A percentile compares a stretch with the other conserved stretches of the same genome.
Conservation (phyloP, 441 rosid genomes). For the Melianthus villosus region DNA sequence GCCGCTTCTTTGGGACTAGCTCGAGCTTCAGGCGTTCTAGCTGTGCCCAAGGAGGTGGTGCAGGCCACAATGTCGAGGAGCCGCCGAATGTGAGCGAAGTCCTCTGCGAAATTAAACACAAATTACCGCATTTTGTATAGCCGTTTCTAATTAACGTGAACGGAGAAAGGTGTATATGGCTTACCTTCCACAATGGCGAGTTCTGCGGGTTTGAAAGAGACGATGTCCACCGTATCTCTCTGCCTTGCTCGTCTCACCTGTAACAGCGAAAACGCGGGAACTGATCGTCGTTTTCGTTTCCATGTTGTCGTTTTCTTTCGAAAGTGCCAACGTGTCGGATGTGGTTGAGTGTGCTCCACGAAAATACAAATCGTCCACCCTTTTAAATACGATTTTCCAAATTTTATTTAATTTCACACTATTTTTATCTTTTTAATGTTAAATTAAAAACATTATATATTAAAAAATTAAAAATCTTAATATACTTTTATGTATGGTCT, state of each 20-base stretch:
- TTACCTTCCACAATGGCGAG: slow-evolving; percentile 40
- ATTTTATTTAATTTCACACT: too few species aligned
- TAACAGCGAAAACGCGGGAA: background rate
- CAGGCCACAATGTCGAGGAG: slow-evolving; percentile 64
- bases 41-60: slow-evolving; percentile 43
- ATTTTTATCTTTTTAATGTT: too few species aligned
- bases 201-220: slow-evolving; percentile 52
- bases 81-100: slow-evolving; percentile 47
- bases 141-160: slow-evolving; percentile 9
- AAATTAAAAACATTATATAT: too few species aligned
- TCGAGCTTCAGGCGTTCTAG: slow-evolving; percentile 24
- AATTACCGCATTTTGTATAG: background rate
- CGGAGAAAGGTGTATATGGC: background rate
- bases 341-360: too few species aligned
- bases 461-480: too few species aligned
- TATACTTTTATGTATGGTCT: too few species aligned
- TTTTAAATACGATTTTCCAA: too few species aligned
- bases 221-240: slow-evolving; percentile 50
- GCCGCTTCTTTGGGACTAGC: slow-evolving; percentile 15
- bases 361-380: too few species aligned
- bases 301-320: too few species aligned
- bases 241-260: slow-evolving; percentile 54
- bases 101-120: slow-evolving; percentile 29
- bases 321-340: too few species aligned
- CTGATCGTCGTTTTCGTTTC: background rate